Evolutionary conservation across 305 asterid species (phyloP), one percentile per base, ranked within the genome.

Genomic region (Plantago coronopus): DNA sequence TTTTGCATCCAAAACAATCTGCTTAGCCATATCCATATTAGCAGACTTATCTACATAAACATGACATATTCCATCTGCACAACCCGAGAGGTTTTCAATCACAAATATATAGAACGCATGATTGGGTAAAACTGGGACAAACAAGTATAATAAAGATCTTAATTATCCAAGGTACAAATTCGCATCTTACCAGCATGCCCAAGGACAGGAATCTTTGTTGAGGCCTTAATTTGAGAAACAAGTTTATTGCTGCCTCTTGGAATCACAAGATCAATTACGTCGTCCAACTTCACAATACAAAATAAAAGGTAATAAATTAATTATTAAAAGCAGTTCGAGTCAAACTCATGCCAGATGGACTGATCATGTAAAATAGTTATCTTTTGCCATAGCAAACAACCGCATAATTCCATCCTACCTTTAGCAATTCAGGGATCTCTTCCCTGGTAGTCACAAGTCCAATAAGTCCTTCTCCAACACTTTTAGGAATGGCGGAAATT

Each of bases 241-340:
- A 93, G 97, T 76, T 85, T 83, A 80, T 89, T 93, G 85, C 99
- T 93, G 61, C 99, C 99, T 80, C 99, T 83, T 58, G 99, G 99
- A 69, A 93, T 93, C 60, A 93, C 99, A 70, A 93, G 97, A 76
- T 93, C 99, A 67, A 93, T 93, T 55, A 89, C 99, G 66, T 89
- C 95, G 58, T 93, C 95, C 75, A 82, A 81, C 99, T 93, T 79
- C 40, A 67, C 45, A 53, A 53, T 54, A 70, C 13, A 62, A 73
- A 79, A 51, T 40, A 48, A 64, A 67, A 57, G 27, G 4, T 31
- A 7, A 31, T 2, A 3, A 31, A 2, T 31, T 31, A 2, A 31
- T 2, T 3, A 31, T 2, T 25, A 31, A 2, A 31, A 3, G 9
- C 1, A 7, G 38, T 66, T 79, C 66, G 75, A 63, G 71, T 61